Percentiles rank a stretch among this genome's conserved stretches.
Evolutionary conservation across 768 basidiomycete species (phyloP).

Genomic region (Bullera alba): DNA sequence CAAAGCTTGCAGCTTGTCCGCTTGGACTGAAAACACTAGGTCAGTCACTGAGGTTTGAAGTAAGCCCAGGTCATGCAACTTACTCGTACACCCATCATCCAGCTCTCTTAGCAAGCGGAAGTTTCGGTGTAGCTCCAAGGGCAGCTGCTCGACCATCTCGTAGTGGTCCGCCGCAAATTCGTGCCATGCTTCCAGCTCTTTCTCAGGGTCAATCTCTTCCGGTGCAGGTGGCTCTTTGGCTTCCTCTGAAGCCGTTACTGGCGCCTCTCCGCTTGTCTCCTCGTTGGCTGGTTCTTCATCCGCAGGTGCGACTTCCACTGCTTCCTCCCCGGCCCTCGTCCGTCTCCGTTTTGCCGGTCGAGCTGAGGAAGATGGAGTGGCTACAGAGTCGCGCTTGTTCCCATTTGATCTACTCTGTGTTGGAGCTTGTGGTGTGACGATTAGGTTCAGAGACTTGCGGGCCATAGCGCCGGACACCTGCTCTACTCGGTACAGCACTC

Average conservation of each 20-base stretch:
- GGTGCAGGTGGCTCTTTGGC: background rate
- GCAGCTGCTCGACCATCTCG: constrained; percentile 46
- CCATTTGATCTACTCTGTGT: too few relatives aligned
- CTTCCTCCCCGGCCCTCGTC: background rate
- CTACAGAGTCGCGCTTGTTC: too few relatives aligned
- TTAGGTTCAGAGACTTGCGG: background rate
- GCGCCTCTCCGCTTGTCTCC: background rate
- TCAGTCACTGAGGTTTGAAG: background rate
- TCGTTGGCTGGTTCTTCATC: background rate
- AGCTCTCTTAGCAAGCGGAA: constrained; percentile 44
- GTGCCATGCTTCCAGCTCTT: constrained; percentile 37
- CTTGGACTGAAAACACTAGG: constrained; percentile 34
- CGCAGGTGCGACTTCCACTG: background rate
- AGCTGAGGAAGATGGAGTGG: too few relatives aligned
- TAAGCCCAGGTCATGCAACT: too few relatives aligned
- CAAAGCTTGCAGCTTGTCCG: constrained; percentile 24
- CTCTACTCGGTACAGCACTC: too few relatives aligned
- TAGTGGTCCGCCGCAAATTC: constrained; percentile 41
- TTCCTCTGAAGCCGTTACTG: background rate
- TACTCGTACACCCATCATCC: constrained; percentile 40
- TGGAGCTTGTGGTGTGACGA: too few relatives aligned
- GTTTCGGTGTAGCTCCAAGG: constrained; percentile 45
- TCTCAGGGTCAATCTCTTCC: constrained; percentile 12
- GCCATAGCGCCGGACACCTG: too few relatives aligned
- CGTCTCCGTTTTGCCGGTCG: background rate